These are phyloP conservation scores for Crithidia expoeki DNA, from an alignment of 208 protist genomes.

Conservation along the genomic window DNA sequence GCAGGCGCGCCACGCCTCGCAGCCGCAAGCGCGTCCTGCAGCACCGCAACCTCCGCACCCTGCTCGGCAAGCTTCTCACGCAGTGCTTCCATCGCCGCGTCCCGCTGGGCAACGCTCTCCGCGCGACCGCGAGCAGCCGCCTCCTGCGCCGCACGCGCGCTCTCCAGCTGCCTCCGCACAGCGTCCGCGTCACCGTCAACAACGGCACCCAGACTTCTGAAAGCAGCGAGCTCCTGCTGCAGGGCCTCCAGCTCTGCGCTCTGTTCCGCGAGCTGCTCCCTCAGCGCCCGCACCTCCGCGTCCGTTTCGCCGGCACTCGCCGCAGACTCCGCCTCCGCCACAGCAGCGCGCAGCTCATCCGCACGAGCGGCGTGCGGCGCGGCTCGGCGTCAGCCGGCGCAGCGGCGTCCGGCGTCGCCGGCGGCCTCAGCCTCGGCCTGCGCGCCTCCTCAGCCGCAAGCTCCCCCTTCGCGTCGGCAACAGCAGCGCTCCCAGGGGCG, in stretches of 20 bases:
- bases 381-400: neutral
- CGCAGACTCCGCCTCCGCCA: neutral
- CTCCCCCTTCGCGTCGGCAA: constrained; percentile 13
- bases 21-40: too few species aligned
- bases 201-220: too few species aligned
- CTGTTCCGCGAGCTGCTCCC: neutral
- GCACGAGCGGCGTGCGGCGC: neutral
- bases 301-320: neutral
- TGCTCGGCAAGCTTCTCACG: too few species aligned
- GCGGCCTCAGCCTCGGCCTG: neutral
- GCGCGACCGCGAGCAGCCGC: too few species aligned
- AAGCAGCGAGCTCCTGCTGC: constrained; percentile 17
- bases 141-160: too few species aligned
- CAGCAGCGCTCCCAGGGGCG: neutral
- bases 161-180: too few species aligned
- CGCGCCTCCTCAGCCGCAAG: constrained; percentile 7
- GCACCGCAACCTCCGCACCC: too few species aligned
- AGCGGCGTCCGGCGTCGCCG: constrained; percentile 24
- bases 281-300: constrained; percentile 8
- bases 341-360: neutral
- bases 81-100: too few species aligned
- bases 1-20: too few species aligned
- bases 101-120: too few species aligned
- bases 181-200: too few species aligned
- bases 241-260: constrained; percentile 14